Evolutionary conservation across 2,329 filamentous ascomycete genomes (phyloP).

Genomic region (Beauveria rudraprayagi): DNA sequence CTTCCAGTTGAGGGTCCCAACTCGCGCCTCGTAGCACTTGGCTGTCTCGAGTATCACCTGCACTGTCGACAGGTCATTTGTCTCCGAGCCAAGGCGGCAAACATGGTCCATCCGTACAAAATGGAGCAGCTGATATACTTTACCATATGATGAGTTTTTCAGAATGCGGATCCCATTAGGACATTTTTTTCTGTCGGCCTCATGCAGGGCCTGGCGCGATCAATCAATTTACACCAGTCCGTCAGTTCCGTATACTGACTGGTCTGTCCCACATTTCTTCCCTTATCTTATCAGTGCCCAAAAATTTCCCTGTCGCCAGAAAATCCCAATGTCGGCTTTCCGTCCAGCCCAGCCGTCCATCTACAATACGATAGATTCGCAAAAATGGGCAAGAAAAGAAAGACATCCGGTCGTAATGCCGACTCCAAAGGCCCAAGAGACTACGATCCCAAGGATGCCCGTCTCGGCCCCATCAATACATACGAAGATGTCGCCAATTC

Average conservation of each 20-base stretch:
- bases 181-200: too few relatives aligned
- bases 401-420: conserved; percentile 46
- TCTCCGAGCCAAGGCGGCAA: not conserved
- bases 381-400: conserved; percentile 60
- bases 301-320: conserved; percentile 8
- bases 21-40: not conserved
- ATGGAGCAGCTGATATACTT: not conserved
- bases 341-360: too few relatives aligned
- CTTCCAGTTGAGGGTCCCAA: not conserved
- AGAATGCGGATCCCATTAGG: not conserved
- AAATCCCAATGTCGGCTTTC: not conserved
- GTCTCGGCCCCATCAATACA: conserved; percentile 51
- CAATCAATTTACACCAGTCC: too few relatives aligned
- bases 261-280: not conserved
- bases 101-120: not conserved
- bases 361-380: not conserved
- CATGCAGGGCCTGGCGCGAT: not conserved
- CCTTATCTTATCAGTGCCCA: conserved; percentile 11
- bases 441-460: conserved; percentile 49
- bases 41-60: not conserved
- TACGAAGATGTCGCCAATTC: conserved; percentile 87
- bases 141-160: not conserved
- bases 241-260: too few relatives aligned
- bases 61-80: not conserved
- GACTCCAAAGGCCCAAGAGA: conserved; percentile 45